Percentiles rank a stretch among this genome's conserved stretches.
Evolutionary conservation across 2,329 filamentous ascomycete genomes (phyloP).

Genomic region (Xenosphaeropsis pyriputrescens): DNA sequence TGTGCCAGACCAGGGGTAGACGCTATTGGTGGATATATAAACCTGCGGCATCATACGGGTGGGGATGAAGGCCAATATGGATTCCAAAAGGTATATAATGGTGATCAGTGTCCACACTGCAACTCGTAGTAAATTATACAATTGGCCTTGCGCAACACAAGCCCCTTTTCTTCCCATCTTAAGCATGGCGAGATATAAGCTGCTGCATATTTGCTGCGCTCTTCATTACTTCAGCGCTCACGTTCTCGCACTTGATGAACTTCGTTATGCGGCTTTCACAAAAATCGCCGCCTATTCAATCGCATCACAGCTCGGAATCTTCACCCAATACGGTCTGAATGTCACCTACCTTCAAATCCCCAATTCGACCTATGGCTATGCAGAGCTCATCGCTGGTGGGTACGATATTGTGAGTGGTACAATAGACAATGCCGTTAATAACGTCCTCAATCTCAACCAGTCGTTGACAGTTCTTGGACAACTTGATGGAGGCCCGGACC

Average conservation of each 20-base stretch:
- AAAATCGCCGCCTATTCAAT: slow-evolving; percentile 16
- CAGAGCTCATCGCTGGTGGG: slow-evolving; percentile 9
- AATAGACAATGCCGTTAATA: slow-evolving; percentile 17
- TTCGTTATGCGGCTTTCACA: slow-evolving; percentile 7
- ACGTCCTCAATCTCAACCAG: slow-evolving; percentile 14
- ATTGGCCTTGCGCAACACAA: too few species aligned
- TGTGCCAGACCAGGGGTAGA: too few species aligned
- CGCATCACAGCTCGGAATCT: slow-evolving; percentile 16
- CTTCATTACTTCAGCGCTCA: too few species aligned
- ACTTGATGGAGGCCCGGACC: slow-evolving; percentile 17
- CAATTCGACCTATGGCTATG: slow-evolving; percentile 14
- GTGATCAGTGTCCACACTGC: too few species aligned
- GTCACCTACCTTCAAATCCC: slow-evolving; percentile 16
- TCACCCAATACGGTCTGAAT: slow-evolving; percentile 13
- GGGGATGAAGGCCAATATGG: too few species aligned
- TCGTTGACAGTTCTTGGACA: slow-evolving; percentile 16
- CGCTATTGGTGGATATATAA: too few species aligned
- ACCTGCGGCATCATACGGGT: too few species aligned
- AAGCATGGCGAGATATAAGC: too few species aligned
- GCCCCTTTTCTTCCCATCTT: too few species aligned
- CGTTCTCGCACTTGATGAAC: not conserved
- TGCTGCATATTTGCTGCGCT: too few species aligned
- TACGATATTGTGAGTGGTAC: slow-evolving; percentile 17
- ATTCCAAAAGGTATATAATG: too few species aligned
- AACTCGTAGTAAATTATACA: too few species aligned